Evolutionary conservation across 257 asterid genomes (phyloP), one percentile per base, ranked within the genome.

Genomic region (Nicotiana undulata): DNA sequence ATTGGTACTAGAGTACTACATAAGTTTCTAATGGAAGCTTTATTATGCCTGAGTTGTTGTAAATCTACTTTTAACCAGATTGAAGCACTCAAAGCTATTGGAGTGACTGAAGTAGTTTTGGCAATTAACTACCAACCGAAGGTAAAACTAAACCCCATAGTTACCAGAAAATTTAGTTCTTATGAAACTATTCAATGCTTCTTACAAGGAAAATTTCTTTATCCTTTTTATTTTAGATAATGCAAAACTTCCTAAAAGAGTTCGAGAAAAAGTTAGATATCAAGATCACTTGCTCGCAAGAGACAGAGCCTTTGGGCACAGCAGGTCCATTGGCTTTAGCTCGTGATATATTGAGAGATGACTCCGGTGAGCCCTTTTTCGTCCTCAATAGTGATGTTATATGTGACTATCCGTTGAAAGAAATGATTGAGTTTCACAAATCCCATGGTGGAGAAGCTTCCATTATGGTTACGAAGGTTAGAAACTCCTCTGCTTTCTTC

Each of bases 61-160:
- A 24, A 46, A 46, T 13, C 40, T 46, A 72, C 1, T 13, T 72
- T 72, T 46, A 16, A 83, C 70, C 93, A 93, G 99, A 93, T 95
- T 53, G 98, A 95, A 84, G 99, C 99, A 68, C 91, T 95, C 75
- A 92, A 93, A 86, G 97, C 94, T 76, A 83, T 90, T 76, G 99
- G 99, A 85, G 99, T 95, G 84, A 90, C 96, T 74, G 98, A 95
- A 90, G 98, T 95, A 64, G 97, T 95, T 59, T 89, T 93, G 80
- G 99, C 99, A 52, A 95, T 95, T 87, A 95, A 91, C 85, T 93
- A 95, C 84, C 97, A 95, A 86, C 99, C 99, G 3, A 97, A 95
- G 98, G 99, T 95, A 46, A 72, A 26, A 15, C 40, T 46, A 22
- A 34, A 72, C 12, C 60, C 24, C 46, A 44, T 46, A 20, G 31